Percentiles rank a stretch among this genome's conserved stretches.
phyloP scores from a whole-genome alignment of 1,284 basidiomycete species.

The Sanghuangporus weigelae region DNA sequence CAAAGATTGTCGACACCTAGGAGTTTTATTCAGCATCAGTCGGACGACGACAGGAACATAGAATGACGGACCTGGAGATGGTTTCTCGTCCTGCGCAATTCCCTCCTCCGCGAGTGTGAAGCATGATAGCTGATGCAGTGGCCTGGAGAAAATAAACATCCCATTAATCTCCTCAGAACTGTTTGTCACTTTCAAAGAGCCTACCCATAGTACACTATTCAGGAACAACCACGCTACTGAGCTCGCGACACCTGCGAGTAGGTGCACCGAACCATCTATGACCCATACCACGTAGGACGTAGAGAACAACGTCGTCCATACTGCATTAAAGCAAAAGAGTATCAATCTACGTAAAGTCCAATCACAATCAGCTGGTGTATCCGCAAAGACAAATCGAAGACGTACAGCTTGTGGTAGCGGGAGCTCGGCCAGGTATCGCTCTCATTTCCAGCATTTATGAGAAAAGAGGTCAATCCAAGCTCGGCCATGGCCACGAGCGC shows the following conservation, averaged over 20 bases:
- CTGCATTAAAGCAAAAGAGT: constrained; percentile 60
- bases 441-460: constrained; percentile 62
- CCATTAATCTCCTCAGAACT: neutral
- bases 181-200: constrained; percentile 18
- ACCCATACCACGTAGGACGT: constrained; percentile 66
- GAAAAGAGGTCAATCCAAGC: constrained; percentile 63
- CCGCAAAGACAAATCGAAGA: constrained; percentile 16
- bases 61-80: constrained; percentile 42
- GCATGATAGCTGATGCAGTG: constrained; percentile 58
- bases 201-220: constrained; percentile 62
- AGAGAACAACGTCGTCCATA: constrained; percentile 67
- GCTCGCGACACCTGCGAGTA: constrained; percentile 68
- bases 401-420: constrained; percentile 63
- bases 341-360: constrained; percentile 34
- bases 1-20: constrained; percentile 62
- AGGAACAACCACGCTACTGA: constrained; percentile 68
- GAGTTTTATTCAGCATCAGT: constrained; percentile 13
- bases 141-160: constrained; percentile 38
- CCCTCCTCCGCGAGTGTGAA: constrained; percentile 50
- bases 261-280: constrained; percentile 54
- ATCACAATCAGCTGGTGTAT: neutral
- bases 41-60: constrained; percentile 16
- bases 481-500: constrained; percentile 61
- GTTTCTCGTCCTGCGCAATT: constrained; percentile 48
- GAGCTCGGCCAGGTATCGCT: constrained; percentile 51